phyloP scores from a whole-genome alignment of 139 green algal species.

The Chlorella sp. region DNA sequence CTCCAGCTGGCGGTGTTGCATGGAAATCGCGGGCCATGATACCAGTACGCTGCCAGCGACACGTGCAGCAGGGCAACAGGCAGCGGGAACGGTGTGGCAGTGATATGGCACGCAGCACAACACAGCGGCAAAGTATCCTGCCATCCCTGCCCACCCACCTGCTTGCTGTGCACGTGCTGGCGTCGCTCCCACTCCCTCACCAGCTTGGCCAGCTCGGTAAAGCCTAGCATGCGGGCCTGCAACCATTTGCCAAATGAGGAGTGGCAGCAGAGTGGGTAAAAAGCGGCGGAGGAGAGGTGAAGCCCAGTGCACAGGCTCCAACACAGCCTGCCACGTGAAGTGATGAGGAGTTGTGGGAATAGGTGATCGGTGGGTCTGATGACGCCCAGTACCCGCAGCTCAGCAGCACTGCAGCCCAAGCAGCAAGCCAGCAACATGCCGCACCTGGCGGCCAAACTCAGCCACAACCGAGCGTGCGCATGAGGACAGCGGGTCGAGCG shows the following conservation, averaged over 20 bases:
- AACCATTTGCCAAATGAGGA: neutral
- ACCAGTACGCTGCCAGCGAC: too few relatives aligned
- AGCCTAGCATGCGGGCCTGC: slow-evolving; percentile 54
- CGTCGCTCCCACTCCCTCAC: slow-evolving; percentile 43
- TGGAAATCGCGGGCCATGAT: too few relatives aligned
- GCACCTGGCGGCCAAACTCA: slow-evolving; percentile 51
- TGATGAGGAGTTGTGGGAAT: too few relatives aligned
- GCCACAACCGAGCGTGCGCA: slow-evolving; percentile 55
- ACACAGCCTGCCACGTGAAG: too few relatives aligned
- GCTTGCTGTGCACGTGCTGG: slow-evolving; percentile 4
- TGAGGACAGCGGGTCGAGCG: slow-evolving; percentile 70
- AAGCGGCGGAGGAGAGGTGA: neutral
- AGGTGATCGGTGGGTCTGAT: too few relatives aligned
- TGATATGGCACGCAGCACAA: too few relatives aligned
- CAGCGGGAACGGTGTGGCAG: neutral
- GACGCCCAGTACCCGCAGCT: too few relatives aligned
- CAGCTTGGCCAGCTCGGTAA: slow-evolving; percentile 47
- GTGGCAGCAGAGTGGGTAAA: neutral
- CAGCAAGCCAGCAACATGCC: neutral
- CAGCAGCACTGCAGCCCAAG: too few relatives aligned
- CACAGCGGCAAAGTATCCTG: too few relatives aligned
- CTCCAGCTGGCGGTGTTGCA: slow-evolving; percentile 15
- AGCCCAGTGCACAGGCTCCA: too few relatives aligned
- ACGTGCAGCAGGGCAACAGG: too few relatives aligned
- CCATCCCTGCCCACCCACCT: neutral